Conservation (phyloP, 2,329 filamentous ascomycete species). For the Lasiodiplodia sp. region DNA sequence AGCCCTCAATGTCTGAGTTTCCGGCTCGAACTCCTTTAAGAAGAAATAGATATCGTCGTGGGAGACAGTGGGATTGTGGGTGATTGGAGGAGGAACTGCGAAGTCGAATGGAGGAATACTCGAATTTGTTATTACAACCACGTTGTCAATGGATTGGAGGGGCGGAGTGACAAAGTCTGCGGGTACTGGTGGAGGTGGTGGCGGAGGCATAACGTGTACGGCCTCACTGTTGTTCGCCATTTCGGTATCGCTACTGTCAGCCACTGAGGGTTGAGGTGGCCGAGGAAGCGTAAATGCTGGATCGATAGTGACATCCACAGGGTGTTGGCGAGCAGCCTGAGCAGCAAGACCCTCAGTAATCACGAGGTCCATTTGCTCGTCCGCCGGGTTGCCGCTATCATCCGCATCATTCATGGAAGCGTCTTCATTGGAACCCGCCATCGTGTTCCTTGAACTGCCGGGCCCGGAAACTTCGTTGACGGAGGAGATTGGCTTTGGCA, state of each 20-base stretch:
- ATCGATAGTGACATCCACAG: neutral
- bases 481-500: conserved; percentile 34
- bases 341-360: conserved; percentile 24
- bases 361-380: conserved; percentile 22
- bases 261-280: neutral
- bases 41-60: conserved; percentile 49
- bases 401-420: conserved; percentile 50
- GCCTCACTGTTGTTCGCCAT: conserved; percentile 12
- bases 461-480: neutral
- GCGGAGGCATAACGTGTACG: conserved; percentile 10
- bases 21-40: conserved; percentile 48
- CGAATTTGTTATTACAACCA: conserved; percentile 3
- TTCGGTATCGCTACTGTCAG: conserved; percentile 4
- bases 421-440: conserved; percentile 36
- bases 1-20: conserved; percentile 43
- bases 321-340: conserved; percentile 25
- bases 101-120: conserved; percentile 26
- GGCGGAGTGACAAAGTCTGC: conserved; percentile 31
- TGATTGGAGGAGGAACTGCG: conserved; percentile 40
- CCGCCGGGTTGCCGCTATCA: conserved; percentile 33
- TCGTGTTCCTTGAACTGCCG: neutral
- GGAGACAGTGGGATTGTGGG: conserved; percentile 36
- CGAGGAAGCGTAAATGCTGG: neutral
- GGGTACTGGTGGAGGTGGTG: conserved; percentile 40
- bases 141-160: conserved; percentile 9